Conservation (phyloP, 78 protist genomes). For the Dictyostelium brefeldianum region DNA sequence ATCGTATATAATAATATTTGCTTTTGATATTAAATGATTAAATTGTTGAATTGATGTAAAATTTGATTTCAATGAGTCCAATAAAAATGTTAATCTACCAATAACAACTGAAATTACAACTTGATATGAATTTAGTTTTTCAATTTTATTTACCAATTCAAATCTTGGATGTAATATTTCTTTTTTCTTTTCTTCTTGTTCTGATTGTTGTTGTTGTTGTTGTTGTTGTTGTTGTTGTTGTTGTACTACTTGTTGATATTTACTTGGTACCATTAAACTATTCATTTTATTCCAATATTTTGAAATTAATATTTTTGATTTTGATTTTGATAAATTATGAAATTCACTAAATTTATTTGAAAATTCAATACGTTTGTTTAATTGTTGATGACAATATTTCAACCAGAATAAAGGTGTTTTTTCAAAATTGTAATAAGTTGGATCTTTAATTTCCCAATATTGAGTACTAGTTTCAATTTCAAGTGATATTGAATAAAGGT, state of each 20-base stretch:
- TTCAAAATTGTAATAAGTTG: constrained; percentile 16
- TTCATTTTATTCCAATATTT: background rate
- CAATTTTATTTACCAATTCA: constrained; percentile 14
- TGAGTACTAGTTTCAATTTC: background rate
- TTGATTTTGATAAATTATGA: constrained; percentile 17
- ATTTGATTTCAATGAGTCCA: constrained; percentile 8
- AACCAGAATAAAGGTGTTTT: constrained; percentile 73
- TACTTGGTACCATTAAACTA: background rate
- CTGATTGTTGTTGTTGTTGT: background rate
- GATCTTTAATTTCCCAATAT: constrained; percentile 34
- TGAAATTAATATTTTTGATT: background rate
- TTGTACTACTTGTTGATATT: background rate
- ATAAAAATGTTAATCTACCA: constrained; percentile 48
- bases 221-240: background rate
- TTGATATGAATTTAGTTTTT: background rate
- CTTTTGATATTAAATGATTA: background rate
- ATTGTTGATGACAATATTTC: constrained; percentile 21
- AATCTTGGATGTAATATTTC: constrained; percentile 42
- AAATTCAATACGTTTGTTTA: background rate
- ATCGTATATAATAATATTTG: constrained; percentile 10
- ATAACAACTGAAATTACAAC: constrained; percentile 15
- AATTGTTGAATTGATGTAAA: background rate
- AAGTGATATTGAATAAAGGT: background rate
- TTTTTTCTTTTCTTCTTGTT: constrained; percentile 7
- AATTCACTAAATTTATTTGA: constrained; percentile 13